Base-by-base conservation (phyloP, 495 filamentous ascomycete genomes). In the Penicillium malachiteum region DNA sequence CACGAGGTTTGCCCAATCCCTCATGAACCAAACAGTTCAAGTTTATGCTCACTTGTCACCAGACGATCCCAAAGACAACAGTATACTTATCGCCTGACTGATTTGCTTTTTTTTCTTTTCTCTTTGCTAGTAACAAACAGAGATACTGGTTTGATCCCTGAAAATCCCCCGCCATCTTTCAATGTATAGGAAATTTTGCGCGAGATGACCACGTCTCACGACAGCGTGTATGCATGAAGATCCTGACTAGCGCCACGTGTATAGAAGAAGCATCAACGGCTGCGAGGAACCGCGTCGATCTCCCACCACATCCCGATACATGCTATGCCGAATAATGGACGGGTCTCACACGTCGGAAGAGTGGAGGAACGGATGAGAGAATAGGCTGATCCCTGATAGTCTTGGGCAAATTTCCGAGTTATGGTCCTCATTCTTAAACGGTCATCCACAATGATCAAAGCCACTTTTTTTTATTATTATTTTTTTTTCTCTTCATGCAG, bases 161-260 rank as follows among this genome's bases (percentile, higher is more conserved):
- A n/a, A n/a, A n/a, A n/a, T n/a, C n/a, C 46, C 8, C 26, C 11
- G 30, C 30, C 12, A 35, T n/a, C 18, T n/a, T 16, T 35, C 12
- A 17, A 34, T 9, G 48, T 31, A 31, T 13, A 37, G 34, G 12
- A 30, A 5, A 31, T 8, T 9, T 12, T 33, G 32, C 11, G 45
- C 14, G 26, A 32, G 9, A 16, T 41, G 30, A 12, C 26, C 14
- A 34, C 43, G 45, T 56, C 53, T 57, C 33, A 57, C 47, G 38
- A 63, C 48, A 48, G 38, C 48, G 45, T 57, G 43, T 57, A 64
- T 74, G 72, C 69, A 75, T 75, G 68, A 70, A 66, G 69, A 76
- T 72, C 70, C 68, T 60, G 65, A 71, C 66, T 71, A 76, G 70
- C 70, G 71, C 73, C 73, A 76, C 73, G 69, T 73, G 73, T 59